Conservation (phyloP, 2,329 filamentous ascomycete genomes). For the Aureobasidium pullulans region DNA sequence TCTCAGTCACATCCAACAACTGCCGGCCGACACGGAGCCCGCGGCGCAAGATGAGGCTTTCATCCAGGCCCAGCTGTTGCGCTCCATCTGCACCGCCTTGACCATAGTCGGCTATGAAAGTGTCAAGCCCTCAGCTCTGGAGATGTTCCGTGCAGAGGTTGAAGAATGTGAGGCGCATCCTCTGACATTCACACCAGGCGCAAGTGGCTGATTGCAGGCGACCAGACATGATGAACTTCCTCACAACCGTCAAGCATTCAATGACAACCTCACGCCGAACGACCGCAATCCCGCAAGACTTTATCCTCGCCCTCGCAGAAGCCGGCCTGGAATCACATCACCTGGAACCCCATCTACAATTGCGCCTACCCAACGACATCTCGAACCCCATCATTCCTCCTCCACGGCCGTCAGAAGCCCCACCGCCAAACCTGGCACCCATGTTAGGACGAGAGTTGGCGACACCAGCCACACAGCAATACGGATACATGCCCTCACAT, state of each 20-base stretch:
- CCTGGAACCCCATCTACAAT: conserved; percentile 35
- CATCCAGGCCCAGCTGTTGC: conserved; percentile 47
- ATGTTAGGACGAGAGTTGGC: conserved; percentile 48
- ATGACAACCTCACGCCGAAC: conserved; percentile 52
- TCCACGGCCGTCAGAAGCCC: conserved; percentile 32
- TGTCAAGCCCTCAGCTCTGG: conserved; percentile 48
- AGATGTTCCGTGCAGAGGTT: conserved; percentile 46
- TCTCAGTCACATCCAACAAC: conserved; percentile 17
- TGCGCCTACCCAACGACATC: conserved; percentile 26
- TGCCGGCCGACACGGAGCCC: conserved; percentile 25
- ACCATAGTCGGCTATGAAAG: conserved; percentile 48
- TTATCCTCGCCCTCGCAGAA: conserved; percentile 43
- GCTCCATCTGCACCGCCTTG: conserved; percentile 47
- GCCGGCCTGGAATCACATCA: conserved; percentile 19
- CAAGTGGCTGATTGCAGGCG: background rate
- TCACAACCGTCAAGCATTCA: conserved; percentile 47
- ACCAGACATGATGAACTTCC: conserved; percentile 48
- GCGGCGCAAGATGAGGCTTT: conserved; percentile 44
- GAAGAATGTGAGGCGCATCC: conserved; percentile 41
- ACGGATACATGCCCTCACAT: conserved; percentile 50
- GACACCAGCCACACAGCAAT: conserved; percentile 38
- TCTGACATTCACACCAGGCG: conserved; percentile 33
- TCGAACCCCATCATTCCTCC: conserved; percentile 33
- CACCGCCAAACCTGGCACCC: conserved; percentile 37
- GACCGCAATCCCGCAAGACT: conserved; percentile 52